Evolutionary conservation across 1,284 basidiomycete species (phyloP).

Genomic region (Ganoderma boninense): DNA sequence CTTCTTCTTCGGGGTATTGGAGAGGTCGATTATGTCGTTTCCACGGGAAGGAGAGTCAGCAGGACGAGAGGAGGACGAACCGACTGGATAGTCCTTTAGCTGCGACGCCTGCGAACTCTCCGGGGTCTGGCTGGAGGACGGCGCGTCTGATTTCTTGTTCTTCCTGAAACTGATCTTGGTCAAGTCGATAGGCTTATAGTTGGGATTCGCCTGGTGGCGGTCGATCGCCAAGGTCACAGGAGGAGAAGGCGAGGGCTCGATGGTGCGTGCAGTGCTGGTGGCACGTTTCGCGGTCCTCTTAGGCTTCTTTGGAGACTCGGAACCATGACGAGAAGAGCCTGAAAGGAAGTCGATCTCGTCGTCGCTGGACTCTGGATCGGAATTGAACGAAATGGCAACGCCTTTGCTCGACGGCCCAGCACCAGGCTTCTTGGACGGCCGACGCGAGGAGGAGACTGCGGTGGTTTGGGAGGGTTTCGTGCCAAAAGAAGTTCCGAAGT

Average conservation of each 20-base stretch:
- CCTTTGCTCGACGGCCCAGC: constrained; percentile 15
- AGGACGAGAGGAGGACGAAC: constrained; percentile 15
- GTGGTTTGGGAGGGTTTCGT: constrained; percentile 10
- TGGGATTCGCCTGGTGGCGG: constrained; percentile 30
- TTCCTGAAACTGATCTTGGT: constrained; percentile 31
- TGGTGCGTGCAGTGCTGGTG: constrained; percentile 14
- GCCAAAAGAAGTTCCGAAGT: constrained; percentile 35
- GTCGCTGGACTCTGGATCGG: constrained; percentile 21
- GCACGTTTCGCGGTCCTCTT: constrained; percentile 8
- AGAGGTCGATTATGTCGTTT: not conserved
- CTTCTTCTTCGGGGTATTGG: not conserved
- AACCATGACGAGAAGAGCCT: constrained; percentile 25
- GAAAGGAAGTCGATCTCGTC: constrained; percentile 35
- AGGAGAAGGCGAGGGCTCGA: not conserved
- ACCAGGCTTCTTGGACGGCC: not conserved
- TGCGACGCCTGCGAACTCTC: constrained; percentile 5
- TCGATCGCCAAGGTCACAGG: constrained; percentile 28
- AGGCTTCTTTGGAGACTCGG: constrained; percentile 21
- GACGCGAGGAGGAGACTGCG: constrained; percentile 10
- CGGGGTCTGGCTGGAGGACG: constrained; percentile 9
- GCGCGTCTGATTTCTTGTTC: constrained; percentile 16
- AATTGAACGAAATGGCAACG: constrained; percentile 4
- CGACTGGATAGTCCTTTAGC: not conserved
- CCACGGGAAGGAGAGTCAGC: not conserved
- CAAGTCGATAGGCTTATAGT: constrained; percentile 25